A percentile compares a stretch with the other conserved stretches of the same genome.
These are phyloP conservation scores for Globisporangium spiculum DNA, from an alignment of 352 stramenopile genomes.

Conservation along the genomic window DNA sequence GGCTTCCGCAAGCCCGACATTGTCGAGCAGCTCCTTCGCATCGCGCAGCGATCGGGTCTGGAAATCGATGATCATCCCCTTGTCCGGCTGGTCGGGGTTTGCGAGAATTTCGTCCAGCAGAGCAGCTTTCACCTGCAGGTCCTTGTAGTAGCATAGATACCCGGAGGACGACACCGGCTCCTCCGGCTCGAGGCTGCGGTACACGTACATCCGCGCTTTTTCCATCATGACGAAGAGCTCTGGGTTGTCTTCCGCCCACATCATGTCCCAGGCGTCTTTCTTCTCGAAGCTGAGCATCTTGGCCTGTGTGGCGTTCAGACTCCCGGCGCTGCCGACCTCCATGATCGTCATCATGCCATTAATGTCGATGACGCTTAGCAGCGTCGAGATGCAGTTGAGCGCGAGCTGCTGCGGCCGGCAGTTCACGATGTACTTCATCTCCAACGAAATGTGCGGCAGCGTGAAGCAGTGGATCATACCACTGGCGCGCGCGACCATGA, in stretches of 20 bases:
- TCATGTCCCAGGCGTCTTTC: constrained; percentile 91
- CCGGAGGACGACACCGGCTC: constrained; percentile 88
- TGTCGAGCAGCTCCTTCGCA: constrained; percentile 83
- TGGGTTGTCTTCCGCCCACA: constrained; percentile 91
- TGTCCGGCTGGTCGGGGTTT: constrained; percentile 76
- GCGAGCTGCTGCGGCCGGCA: constrained; percentile 76
- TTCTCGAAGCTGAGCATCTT: constrained; percentile 83
- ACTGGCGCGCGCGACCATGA: constrained; percentile 80
- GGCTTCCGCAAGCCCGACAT: constrained; percentile 70
- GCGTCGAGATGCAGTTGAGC: constrained; percentile 88
- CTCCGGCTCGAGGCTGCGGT: constrained; percentile 77
- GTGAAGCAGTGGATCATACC: constrained; percentile 90
- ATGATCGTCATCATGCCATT: constrained; percentile 86
- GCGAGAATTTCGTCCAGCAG: constrained; percentile 85
- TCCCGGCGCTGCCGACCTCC: constrained; percentile 67
- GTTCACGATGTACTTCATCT: constrained; percentile 89
- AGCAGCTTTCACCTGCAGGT: constrained; percentile 84
- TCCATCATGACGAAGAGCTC: constrained; percentile 92
- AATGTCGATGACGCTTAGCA: constrained; percentile 89
- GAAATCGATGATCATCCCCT: constrained; percentile 82
- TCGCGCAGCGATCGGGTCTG: constrained; percentile 88
- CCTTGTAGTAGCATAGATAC: constrained; percentile 88
- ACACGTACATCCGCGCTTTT: constrained; percentile 91
- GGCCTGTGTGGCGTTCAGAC: constrained; percentile 53
- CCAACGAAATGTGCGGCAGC: constrained; percentile 88